Conservation (phyloP, 2,329 filamentous ascomycete species). For the Immersiporthe knoxdaviesiana region DNA sequence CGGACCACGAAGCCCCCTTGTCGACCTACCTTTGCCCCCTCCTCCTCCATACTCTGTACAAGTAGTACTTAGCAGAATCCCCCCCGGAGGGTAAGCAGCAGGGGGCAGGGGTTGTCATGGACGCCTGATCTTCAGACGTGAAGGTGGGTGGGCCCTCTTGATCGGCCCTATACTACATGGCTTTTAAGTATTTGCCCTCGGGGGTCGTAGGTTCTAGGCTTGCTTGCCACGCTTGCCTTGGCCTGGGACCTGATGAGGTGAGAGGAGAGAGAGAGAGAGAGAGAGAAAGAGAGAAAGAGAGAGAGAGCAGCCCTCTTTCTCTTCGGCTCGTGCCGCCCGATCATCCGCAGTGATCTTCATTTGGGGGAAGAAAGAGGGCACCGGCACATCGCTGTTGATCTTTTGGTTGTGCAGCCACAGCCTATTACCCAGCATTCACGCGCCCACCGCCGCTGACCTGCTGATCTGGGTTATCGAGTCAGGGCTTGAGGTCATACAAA, state of each 20-base stretch:
- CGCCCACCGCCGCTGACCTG: not conserved
- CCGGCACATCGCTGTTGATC: slow-evolving; percentile 1
- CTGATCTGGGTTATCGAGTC: not conserved
- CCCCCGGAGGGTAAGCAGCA: not conserved
- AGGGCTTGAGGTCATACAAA: not conserved
- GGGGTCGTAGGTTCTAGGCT: not conserved
- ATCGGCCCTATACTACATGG: not conserved
- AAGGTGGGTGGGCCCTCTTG: not conserved
- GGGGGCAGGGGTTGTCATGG: not conserved
- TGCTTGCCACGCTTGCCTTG: not conserved
- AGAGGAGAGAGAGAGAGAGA: no score
- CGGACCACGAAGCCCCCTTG: not conserved
- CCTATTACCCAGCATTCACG: not conserved
- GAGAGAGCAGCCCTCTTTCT: no score
- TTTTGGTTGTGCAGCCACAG: not conserved
- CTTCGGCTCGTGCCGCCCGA: slow-evolving; percentile 5
- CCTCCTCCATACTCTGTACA: not conserved
- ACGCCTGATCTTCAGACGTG: slow-evolving; percentile 5
- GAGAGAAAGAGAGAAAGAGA: no score
- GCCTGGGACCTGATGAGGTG: not conserved
- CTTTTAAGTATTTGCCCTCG: not conserved
- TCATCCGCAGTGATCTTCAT: not conserved
- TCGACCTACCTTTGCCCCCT: not conserved
- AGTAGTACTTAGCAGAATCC: no score
- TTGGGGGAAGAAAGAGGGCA: not conserved